phyloP scores from a whole-genome alignment of 1,139 yeast species.

The Hyphopichia burtonii region DNA sequence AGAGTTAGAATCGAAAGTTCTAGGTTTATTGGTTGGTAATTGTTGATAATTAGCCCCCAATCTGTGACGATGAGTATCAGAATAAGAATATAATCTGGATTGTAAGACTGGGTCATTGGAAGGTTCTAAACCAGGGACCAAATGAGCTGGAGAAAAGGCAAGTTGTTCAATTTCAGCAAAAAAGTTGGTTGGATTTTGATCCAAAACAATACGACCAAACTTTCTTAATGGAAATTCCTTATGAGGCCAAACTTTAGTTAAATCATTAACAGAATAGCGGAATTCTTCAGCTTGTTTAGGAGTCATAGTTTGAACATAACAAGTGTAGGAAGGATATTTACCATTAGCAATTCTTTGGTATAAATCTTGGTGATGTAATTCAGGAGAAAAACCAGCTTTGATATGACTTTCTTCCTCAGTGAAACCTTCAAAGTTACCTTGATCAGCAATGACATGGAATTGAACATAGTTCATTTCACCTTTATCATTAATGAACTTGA shows the following conservation, averaged over 20 bases:
- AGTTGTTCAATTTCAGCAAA: conserved; percentile 61
- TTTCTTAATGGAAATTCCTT: conserved; percentile 56
- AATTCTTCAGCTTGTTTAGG: conserved; percentile 63
- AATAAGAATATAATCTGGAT: conserved; percentile 56
- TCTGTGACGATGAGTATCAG: conserved; percentile 64
- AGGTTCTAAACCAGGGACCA: conserved; percentile 60
- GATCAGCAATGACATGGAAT: conserved; percentile 61
- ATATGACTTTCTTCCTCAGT: conserved; percentile 56
- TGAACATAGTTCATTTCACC: conserved; percentile 69
- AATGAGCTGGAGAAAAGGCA: conserved; percentile 59
- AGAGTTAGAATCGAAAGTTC: conserved; percentile 17
- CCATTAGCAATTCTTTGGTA: conserved; percentile 58
- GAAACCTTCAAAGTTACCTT: conserved; percentile 55
- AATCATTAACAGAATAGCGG: conserved; percentile 61
- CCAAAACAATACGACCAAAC: conserved; percentile 53
- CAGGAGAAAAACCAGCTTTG: conserved; percentile 61
- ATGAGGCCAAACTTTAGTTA: conserved; percentile 68
- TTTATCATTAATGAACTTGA: conserved; percentile 64
- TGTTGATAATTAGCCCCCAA: conserved; percentile 30
- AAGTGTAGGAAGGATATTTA: conserved; percentile 63
- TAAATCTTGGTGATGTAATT: conserved; percentile 57
- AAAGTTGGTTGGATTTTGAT: conserved; percentile 56
- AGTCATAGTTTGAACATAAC: conserved; percentile 71
- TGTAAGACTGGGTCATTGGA: conserved; percentile 62
- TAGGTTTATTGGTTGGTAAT: conserved; percentile 25